Conservation (phyloP, 73 alveolate species). For the Stentor roeselii region DNA sequence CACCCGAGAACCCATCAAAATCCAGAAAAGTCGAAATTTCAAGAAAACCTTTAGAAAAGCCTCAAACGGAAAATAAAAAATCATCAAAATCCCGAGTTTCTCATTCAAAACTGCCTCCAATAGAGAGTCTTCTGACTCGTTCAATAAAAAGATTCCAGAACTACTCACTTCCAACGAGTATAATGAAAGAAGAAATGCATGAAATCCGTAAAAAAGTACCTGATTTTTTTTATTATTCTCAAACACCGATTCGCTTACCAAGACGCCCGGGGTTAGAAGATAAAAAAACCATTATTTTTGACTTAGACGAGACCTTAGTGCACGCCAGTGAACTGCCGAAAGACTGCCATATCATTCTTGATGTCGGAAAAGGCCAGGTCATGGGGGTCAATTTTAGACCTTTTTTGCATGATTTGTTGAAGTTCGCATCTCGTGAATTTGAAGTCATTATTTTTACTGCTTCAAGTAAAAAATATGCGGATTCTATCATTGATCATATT, state of each 20-base stretch:
- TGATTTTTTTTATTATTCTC: too few species aligned
- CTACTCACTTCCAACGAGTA: background rate
- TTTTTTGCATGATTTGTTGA: constrained; percentile 61
- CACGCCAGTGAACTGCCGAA: constrained; percentile 28
- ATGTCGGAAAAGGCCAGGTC: constrained; percentile 42
- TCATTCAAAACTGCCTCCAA: background rate
- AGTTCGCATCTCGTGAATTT: constrained; percentile 59
- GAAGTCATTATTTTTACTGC: constrained; percentile 89
- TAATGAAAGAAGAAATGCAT: background rate
- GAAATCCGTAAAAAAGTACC: background rate
- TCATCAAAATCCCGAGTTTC: too few species aligned
- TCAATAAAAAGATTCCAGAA: background rate
- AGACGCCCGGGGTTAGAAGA: constrained; percentile 7
- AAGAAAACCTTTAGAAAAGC: too few species aligned
- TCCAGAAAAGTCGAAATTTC: too few species aligned
- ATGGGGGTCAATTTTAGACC: constrained; percentile 65
- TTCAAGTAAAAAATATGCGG: constrained; percentile 82
- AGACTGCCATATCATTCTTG: constrained; percentile 44
- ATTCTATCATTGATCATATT: constrained; percentile 57
- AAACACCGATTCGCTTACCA: background rate
- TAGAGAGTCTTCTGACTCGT: background rate
- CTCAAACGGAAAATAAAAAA: too few species aligned
- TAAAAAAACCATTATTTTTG: constrained; percentile 73
- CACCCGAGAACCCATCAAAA: too few species aligned
- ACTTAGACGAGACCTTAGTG: constrained; percentile 86